Evolutionary conservation across 139 green algal species (phyloP).

Genomic region (Tetraselmis chui): DNA sequence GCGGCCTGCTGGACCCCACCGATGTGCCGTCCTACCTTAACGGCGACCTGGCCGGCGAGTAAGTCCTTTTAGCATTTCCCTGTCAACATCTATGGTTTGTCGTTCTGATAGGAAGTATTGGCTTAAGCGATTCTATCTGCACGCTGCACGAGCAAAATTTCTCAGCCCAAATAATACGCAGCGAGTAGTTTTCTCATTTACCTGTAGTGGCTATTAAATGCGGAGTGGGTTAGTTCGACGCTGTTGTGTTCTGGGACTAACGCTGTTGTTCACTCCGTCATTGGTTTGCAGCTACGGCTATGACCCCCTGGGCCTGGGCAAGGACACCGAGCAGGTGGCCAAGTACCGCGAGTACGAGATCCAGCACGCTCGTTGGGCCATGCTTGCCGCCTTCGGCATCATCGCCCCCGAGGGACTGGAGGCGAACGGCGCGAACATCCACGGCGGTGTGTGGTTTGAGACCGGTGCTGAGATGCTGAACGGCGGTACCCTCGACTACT

Average conservation of each 20-base stretch:
- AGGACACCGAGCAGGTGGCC: conserved; percentile 68
- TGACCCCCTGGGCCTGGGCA: conserved; percentile 86
- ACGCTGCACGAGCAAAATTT: no score
- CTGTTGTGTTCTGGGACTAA: no score
- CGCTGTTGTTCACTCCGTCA: no score
- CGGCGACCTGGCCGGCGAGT: conserved; percentile 83
- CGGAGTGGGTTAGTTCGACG: no score
- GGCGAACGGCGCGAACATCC: conserved; percentile 81
- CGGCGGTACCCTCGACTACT: conserved; percentile 90
- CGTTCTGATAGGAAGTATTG: no score
- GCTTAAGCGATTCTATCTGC: no score
- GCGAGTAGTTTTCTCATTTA: no score
- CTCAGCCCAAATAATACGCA: no score
- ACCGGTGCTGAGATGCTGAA: conserved; percentile 89
- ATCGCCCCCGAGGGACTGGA: conserved; percentile 93
- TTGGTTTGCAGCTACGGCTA: conserved; percentile 84
- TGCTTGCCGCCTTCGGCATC: conserved; percentile 90
- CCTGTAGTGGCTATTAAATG: no score
- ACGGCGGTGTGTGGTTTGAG: conserved; percentile 88
- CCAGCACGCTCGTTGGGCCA: conserved; percentile 93
- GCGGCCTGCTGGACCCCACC: conserved; percentile 65
- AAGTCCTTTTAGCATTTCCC: no score
- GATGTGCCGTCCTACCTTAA: conserved; percentile 84
- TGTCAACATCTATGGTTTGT: no score
- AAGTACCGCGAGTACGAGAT: conserved; percentile 91